Conservation (phyloP, 2,329 filamentous ascomycete genomes). For the Fusarium clavum region DNA sequence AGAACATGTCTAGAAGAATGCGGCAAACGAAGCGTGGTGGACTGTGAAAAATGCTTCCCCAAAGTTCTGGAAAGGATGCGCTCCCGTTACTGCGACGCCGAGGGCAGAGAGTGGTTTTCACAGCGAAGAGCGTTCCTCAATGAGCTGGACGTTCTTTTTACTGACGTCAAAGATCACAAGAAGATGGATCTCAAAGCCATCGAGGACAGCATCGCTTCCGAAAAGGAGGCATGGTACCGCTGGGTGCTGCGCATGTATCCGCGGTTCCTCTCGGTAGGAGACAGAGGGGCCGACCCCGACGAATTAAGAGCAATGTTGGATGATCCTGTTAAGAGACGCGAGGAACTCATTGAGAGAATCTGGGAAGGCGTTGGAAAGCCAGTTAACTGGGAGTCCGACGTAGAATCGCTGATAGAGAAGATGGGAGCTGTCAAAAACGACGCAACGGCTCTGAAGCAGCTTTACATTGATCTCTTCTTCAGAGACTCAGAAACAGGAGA, state of each 20-base stretch:
- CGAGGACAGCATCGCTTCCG: constrained; percentile 62
- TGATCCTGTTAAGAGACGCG: constrained; percentile 52
- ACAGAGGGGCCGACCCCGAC: constrained; percentile 46
- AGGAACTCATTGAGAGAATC: constrained; percentile 53
- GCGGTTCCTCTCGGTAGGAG: constrained; percentile 52
- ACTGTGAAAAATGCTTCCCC: constrained; percentile 62
- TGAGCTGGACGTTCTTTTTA: constrained; percentile 62
- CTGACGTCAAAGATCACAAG: constrained; percentile 59
- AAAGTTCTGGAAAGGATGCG: constrained; percentile 61
- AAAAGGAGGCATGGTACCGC: constrained; percentile 66
- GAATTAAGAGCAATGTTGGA: constrained; percentile 53
- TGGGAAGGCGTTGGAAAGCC: constrained; percentile 53
- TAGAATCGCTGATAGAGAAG: constrained; percentile 52
- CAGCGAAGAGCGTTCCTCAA: constrained; percentile 61
- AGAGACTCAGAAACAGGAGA: constrained; percentile 51
- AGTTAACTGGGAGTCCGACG: constrained; percentile 47
- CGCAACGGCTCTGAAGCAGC: constrained; percentile 50
- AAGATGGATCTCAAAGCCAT: constrained; percentile 58
- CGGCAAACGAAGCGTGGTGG: constrained; percentile 55
- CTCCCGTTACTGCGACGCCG: constrained; percentile 50
- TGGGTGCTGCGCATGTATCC: constrained; percentile 56
- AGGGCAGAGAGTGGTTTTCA: constrained; percentile 64
- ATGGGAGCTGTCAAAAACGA: constrained; percentile 50
- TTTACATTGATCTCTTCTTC: constrained; percentile 58
- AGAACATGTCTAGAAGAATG: constrained; percentile 58